Evolutionary conservation across 2,329 filamentous ascomycete species (phyloP), one percentile per base, ranked within the genome.

Genomic region (Atkinsonella texensis): DNA sequence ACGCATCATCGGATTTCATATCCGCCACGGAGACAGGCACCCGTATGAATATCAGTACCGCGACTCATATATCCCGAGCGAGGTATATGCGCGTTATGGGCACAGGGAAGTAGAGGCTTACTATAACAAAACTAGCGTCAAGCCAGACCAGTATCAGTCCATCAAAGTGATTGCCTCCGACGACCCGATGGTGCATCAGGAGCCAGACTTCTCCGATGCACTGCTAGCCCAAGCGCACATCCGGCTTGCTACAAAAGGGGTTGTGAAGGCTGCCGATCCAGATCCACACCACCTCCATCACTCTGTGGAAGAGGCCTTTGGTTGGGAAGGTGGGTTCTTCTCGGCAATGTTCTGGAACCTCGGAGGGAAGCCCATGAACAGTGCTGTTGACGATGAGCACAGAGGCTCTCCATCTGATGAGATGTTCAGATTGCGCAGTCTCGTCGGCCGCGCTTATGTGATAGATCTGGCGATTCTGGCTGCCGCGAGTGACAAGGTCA

Each of bases 261-360:
- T 70, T 20, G 65, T 70, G 38, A 60, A 71, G 59, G 65, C 66
- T 56, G 68, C 62, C 53, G 67, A 65, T 43, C 63, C 67, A 3
- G 68, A 79, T 54, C 68, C 68, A 23, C 68, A 70, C 11, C 70
- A 76, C 7, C 79, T 85, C 62, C 75, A 76, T 57, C 80, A 78
- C 58, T 87, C 86, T 63, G 76, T 86, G 38, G 86, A 89, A 53
- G 84, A 89, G 62, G 79, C 83, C 1, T 82, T 87, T 41, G 89
- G 88, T 32, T 94, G 88, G 88, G 88, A 94, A 64, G 88, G 89
- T 17, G 89, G 89, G 1, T 95, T 94, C 72, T 94, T 85, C 67
- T 77, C 79, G 13, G 78, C 81, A 59, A 83, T 93, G 68, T 94
- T 94, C 67, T 90, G 85, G 80, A 84, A 82, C 48, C 72, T 94